Base-by-base conservation (phyloP, 2,329 filamentous ascomycete species). In the Diaporthe longicolla region DNA sequence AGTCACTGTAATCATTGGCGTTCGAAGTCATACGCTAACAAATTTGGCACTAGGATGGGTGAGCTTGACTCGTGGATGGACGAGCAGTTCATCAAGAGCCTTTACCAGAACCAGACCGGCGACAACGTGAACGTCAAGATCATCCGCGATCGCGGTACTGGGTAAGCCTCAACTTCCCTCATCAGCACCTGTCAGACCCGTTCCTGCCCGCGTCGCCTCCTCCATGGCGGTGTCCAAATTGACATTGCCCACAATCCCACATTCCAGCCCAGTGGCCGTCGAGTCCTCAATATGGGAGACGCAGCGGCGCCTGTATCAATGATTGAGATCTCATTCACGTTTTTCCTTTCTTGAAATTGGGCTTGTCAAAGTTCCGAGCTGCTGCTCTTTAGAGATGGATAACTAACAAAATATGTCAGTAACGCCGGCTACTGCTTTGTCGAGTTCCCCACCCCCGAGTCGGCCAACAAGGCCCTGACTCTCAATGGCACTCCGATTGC, bases 61-160 rank as follows among this genome's bases (percentile, higher is more conserved):
- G 97, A 99, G 84, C 93, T 99, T 77, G 96, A 98, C 85, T 94
- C 95, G 37, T 99, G 97, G 97, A 98, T 99, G 86, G 97, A 99
- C 80, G 97, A 99, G 87, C 97, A 96, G 85, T 99, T 98, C 84
- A 94, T 99, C 82, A 95, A 97, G 85, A 97, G 94, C 79, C 92
- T 98, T 59, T 98, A 95, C 90, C 82, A 87, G 77, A 97, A 95
- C 81, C 92, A 95, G 80, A 94, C 98, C 87, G 95, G 94, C 78
- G 97, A 98, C 85, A 92, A 92, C 77, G 97, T 99, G 80, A 98
- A 98, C 80, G 97, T 99, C 79, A 99, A 99, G 91, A 98, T 99
- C 90, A 99, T 99, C 81, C 94, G 97, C 78, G 97, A 99, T 87
- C 98, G 98, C 86, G 98, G 98, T 85, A 98, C 96, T 82, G 97